These are phyloP conservation scores for Penicillium cosmopolitanum DNA, from an alignment of 495 filamentous ascomycete genomes.

Conservation along the genomic window DNA sequence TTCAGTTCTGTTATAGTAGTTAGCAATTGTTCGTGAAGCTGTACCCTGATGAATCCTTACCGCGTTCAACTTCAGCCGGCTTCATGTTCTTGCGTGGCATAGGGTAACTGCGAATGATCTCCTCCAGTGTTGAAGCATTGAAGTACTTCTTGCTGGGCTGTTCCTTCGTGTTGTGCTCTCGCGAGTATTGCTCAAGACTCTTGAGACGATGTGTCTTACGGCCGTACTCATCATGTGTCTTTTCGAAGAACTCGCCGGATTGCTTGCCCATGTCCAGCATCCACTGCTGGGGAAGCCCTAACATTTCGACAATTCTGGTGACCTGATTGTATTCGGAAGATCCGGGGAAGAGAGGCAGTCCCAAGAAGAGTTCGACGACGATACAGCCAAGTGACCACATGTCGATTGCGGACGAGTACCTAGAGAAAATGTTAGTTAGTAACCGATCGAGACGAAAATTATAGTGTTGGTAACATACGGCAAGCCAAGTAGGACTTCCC, in stretches of 20 bases:
- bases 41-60: conserved; percentile 54
- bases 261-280: conserved; percentile 99
- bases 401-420: conserved; percentile 98
- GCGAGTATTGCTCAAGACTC: conserved; percentile 94
- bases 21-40: conserved; percentile 19
- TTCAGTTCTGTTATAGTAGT: conserved; percentile 77
- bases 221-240: conserved; percentile 88
- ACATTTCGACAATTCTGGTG: conserved; percentile 96
- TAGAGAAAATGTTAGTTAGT: conserved; percentile 20
- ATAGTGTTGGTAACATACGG: conserved; percentile 56
- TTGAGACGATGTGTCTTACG: conserved; percentile 90
- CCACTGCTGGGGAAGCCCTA: conserved; percentile 94
- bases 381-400: conserved; percentile 99
- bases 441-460: neutral
- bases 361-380: conserved; percentile 96
- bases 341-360: conserved; percentile 92
- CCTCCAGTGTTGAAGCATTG: conserved; percentile 86
- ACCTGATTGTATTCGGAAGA: conserved; percentile 99
- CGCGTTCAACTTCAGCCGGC: conserved; percentile 91
- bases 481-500: conserved; percentile 90
- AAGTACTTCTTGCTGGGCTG: conserved; percentile 99
- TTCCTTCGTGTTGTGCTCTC: conserved; percentile 94
- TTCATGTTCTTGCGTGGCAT: conserved; percentile 99
- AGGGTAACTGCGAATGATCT: conserved; percentile 95
- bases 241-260: conserved; percentile 96